phyloP scores from a whole-genome alignment of 2,329 filamentous ascomycete species.

The Scopulariopsis brevicaulis region DNA sequence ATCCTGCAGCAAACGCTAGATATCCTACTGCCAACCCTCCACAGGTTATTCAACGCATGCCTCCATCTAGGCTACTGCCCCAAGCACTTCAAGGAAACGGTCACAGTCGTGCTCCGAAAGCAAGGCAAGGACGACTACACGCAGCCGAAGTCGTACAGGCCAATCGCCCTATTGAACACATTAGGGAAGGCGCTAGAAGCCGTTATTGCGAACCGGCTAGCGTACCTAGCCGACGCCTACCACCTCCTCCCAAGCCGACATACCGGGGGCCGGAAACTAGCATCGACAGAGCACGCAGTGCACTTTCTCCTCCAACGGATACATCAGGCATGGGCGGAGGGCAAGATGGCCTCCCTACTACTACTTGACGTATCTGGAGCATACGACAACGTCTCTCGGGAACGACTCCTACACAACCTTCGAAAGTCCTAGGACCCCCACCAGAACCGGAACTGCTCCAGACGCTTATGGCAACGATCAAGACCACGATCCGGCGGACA shows the following conservation, averaged over 20 bases:
- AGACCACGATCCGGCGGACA: too few relatives aligned
- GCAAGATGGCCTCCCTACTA: slow-evolving; percentile 8
- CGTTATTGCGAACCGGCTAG: slow-evolving; percentile 8
- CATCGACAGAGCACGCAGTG: too few relatives aligned
- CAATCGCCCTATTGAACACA: slow-evolving; percentile 9
- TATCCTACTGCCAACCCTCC: slow-evolving; percentile 8
- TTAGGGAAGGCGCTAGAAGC: slow-evolving; percentile 8
- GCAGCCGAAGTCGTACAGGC: slow-evolving; percentile 10
- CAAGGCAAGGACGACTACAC: slow-evolving; percentile 10
- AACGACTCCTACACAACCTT: slow-evolving; percentile 10
- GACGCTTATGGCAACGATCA: too few relatives aligned
- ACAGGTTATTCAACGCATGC: slow-evolving; percentile 9
- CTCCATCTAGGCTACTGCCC: slow-evolving; percentile 9
- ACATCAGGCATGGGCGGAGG: slow-evolving; percentile 6
- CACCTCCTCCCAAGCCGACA: too few relatives aligned
- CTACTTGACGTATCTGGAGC: slow-evolving; percentile 8
- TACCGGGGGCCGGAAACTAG: too few relatives aligned
- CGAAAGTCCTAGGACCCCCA: too few relatives aligned
- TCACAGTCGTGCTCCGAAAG: slow-evolving; percentile 9
- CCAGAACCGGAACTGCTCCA: too few relatives aligned
- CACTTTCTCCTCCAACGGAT: slow-evolving; percentile 7
- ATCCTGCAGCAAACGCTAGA: slow-evolving; percentile 9
- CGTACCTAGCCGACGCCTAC: slow-evolving; percentile 6
- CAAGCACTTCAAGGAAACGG: slow-evolving; percentile 8
- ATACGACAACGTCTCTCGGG: slow-evolving; percentile 9